phyloP scores from a whole-genome alignment of 2,329 filamentous ascomycete species.

The Aspergillus spinulosporus region DNA sequence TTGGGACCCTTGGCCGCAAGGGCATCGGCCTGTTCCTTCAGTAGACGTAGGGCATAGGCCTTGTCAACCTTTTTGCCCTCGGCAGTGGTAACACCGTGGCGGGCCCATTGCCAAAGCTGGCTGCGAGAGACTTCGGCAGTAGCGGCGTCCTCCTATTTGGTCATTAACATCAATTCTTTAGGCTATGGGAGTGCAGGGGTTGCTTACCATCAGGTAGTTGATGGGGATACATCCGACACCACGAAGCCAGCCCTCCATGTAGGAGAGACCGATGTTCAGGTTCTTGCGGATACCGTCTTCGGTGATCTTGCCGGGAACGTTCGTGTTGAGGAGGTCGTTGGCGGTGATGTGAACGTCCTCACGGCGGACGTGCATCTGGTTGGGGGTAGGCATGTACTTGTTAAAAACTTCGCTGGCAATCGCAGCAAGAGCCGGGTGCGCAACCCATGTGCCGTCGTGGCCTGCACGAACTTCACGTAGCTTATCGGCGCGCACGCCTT shows the following conservation, averaged over 20 bases:
- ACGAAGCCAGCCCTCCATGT: conserved; percentile 98
- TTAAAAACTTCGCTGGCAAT: conserved; percentile 96
- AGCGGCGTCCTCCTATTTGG: conserved; percentile 74
- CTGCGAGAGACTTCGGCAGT: conserved; percentile 93
- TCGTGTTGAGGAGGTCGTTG: conserved; percentile 97
- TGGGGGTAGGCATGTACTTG: conserved; percentile 96
- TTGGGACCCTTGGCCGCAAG: conserved; percentile 72
- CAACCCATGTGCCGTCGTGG: conserved; percentile 97
- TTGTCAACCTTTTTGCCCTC: conserved; percentile 94
- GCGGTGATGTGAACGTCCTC: conserved; percentile 84
- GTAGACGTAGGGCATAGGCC: conserved; percentile 79
- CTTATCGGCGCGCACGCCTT: conserved; percentile 89
- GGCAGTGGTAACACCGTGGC: conserved; percentile 69
- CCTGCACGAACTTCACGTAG: conserved; percentile 91
- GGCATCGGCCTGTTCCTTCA: conserved; percentile 80
- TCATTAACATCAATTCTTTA: conserved; percentile 15
- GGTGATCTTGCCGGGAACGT: conserved; percentile 86
- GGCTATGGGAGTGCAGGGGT: neutral
- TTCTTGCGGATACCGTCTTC: conserved; percentile 97
- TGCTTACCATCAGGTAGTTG: conserved; percentile 82
- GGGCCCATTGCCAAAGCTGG: conserved; percentile 96
- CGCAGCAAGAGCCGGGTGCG: conserved; percentile 84
- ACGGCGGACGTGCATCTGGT: conserved; percentile 87
- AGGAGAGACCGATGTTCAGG: conserved; percentile 90
- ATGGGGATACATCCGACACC: conserved; percentile 95